Evolutionary conservation across 73 alveolate species (phyloP).

Genomic region (Tetrahymena borealis): DNA sequence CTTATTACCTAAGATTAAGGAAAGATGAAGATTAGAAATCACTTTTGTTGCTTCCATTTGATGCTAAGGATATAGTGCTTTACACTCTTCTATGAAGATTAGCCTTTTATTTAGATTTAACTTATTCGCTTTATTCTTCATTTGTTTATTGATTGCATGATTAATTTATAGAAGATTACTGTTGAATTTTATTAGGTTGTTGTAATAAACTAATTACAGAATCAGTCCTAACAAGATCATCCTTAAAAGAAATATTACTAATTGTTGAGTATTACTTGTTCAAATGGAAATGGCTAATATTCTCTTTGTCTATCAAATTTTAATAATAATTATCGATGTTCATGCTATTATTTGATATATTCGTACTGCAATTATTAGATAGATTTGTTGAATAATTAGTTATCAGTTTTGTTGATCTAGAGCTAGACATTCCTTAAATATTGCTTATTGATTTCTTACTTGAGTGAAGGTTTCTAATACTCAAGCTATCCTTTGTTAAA

Average conservation of each 20-base stretch:
- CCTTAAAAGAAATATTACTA: neutral
- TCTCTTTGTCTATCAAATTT: neutral
- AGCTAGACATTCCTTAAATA: neutral
- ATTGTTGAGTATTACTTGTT: neutral
- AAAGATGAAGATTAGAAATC: neutral
- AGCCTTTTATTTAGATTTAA: no score
- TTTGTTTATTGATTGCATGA: no score
- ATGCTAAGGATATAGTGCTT: neutral
- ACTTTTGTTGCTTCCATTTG: neutral
- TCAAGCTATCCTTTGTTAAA: no score
- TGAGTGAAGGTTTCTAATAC: no score
- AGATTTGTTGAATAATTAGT: neutral
- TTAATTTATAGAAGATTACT: no score
- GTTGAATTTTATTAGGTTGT: neutral
- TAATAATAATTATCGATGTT: neutral
- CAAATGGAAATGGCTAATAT: neutral
- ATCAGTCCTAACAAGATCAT: neutral
- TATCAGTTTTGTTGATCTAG: neutral
- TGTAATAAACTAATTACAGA: neutral
- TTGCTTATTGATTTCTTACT: neutral
- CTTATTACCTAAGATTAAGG: neutral
- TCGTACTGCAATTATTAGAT: neutral
- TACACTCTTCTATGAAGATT: neutral
- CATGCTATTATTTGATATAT: neutral
- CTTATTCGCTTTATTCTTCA: no score